Conservation (phyloP, 176 grass and related monocot species). For the Areca catechu region DNA sequence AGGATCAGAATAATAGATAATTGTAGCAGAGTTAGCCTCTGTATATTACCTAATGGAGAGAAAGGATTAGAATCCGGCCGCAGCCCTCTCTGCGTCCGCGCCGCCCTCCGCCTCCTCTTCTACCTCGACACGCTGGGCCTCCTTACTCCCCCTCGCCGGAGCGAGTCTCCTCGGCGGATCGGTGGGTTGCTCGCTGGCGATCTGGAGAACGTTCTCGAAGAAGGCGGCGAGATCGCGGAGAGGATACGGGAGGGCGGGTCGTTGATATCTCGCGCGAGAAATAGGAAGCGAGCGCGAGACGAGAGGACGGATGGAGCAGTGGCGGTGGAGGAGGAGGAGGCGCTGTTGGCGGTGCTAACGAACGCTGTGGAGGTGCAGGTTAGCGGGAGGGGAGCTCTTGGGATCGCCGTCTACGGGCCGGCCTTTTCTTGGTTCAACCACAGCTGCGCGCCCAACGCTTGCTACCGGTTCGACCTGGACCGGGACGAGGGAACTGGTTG, state of each 20-base stretch:
- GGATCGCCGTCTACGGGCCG: slow-evolving; percentile 61
- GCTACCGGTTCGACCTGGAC: slow-evolving; percentile 41
- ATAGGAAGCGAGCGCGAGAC: slow-evolving; percentile 1
- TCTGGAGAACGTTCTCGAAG: slow-evolving; percentile 34
- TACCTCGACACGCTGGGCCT: slow-evolving; percentile 23
- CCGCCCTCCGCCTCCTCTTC: slow-evolving; percentile 54
- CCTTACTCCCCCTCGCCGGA: slow-evolving; percentile 14
- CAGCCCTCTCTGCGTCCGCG: slow-evolving; percentile 36
- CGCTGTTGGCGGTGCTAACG: slow-evolving; percentile 58
- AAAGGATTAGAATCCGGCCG: too few relatives aligned
- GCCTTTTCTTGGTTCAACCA: slow-evolving; percentile 94
- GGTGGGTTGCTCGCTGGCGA: slow-evolving; percentile 50
- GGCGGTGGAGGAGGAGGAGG: slow-evolving; percentile 29
- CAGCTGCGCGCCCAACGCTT: slow-evolving; percentile 72
- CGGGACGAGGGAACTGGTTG: slow-evolving; percentile 6
- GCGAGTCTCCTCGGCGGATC: slow-evolving; percentile 24
- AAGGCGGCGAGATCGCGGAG: slow-evolving; percentile 39
- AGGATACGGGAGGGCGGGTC: slow-evolving; percentile 41
- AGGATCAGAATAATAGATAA: too few relatives aligned
- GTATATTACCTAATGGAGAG: too few relatives aligned
- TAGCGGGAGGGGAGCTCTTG: slow-evolving; percentile 32
- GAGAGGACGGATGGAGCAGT: neutral
- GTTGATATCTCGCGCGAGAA: slow-evolving; percentile 52
- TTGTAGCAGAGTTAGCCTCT: too few relatives aligned
- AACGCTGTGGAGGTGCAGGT: slow-evolving; percentile 77